phyloP scores from a whole-genome alignment of 163 green algal genomes.

The Chlamydomonas reinhardtii region DNA sequence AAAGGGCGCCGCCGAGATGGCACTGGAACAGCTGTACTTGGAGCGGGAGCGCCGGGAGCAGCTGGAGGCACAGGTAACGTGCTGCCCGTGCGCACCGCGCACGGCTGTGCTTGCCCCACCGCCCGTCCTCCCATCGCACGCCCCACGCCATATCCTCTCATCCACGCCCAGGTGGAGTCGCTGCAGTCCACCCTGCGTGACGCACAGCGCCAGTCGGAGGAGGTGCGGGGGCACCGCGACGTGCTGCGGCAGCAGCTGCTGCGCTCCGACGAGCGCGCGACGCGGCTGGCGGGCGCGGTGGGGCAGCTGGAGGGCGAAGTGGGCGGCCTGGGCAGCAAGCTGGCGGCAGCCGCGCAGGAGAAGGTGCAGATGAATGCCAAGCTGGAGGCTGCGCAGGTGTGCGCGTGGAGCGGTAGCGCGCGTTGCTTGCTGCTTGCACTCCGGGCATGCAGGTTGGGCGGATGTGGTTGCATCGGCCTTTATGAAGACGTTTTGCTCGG shows the following conservation, averaged over 20 bases:
- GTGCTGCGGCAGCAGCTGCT: constrained; percentile 4
- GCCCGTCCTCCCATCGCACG: not conserved
- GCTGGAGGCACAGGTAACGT: constrained; percentile 29
- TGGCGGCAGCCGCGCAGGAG: not conserved
- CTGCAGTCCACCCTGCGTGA: constrained; percentile 3
- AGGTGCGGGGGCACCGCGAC: not conserved
- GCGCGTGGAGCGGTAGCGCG: no score
- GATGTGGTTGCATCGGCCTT: no score
- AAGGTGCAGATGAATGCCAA: constrained; percentile 4
- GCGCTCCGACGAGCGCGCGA: constrained; percentile 1
- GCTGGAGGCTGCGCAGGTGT: constrained; percentile 15
- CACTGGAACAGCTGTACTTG: not conserved
- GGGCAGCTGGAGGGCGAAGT: constrained; percentile 9
- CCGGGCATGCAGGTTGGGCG: no score
- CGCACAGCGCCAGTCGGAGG: not conserved
- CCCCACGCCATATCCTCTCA: no score
- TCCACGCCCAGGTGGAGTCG: not conserved
- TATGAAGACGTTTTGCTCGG: no score
- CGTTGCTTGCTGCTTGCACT: no score
- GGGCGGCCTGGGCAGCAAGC: constrained; percentile 2
- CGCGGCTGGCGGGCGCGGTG: not conserved
- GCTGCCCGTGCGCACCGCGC: no score
- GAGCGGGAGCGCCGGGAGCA: constrained; percentile 31
- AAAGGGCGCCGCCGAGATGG: not conserved
- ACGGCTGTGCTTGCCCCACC: no score